Conservation (phyloP, 805 yeast species). For the Yarrowia sp. region DNA sequence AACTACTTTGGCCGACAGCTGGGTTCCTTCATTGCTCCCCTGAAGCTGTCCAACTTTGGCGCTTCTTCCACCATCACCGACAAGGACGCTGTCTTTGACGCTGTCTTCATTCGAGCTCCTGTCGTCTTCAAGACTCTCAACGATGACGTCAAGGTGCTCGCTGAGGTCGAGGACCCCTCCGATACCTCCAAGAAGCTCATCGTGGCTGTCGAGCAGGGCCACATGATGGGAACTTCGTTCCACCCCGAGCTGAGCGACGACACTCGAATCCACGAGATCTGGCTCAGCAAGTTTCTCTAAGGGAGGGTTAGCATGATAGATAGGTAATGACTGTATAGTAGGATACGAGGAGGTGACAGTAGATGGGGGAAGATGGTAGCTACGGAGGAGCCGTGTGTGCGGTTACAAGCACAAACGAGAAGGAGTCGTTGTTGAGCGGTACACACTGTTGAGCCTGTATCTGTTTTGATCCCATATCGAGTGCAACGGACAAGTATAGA, state of each 20-base stretch:
- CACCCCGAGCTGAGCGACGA: constrained; percentile 77
- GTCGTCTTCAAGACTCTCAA: constrained; percentile 55
- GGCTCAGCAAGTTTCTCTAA: constrained; percentile 56
- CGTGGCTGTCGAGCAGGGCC: constrained; percentile 77
- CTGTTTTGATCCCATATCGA: too few species aligned
- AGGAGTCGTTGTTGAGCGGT: too few species aligned
- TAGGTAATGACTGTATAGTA: background rate
- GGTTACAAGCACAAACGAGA: too few species aligned
- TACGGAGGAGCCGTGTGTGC: too few species aligned
- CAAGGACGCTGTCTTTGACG: constrained; percentile 48
- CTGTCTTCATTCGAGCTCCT: constrained; percentile 78
- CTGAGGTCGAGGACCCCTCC: constrained; percentile 44
- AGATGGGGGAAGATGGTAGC: too few species aligned
- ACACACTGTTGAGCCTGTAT: too few species aligned
- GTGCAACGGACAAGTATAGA: too few species aligned
- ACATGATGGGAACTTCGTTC: constrained; percentile 73
- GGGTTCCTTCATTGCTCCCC: constrained; percentile 62
- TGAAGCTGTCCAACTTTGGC: constrained; percentile 53
- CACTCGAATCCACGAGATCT: constrained; percentile 72
- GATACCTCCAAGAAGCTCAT: constrained; percentile 50
- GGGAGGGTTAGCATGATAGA: background rate
- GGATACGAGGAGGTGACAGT: background rate
- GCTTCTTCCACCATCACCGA: constrained; percentile 46
- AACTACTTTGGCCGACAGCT: constrained; percentile 83
- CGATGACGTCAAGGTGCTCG: constrained; percentile 39